phyloP scores from a whole-genome alignment of 2,329 filamentous ascomycete species.

The Cytospora leucostoma region DNA sequence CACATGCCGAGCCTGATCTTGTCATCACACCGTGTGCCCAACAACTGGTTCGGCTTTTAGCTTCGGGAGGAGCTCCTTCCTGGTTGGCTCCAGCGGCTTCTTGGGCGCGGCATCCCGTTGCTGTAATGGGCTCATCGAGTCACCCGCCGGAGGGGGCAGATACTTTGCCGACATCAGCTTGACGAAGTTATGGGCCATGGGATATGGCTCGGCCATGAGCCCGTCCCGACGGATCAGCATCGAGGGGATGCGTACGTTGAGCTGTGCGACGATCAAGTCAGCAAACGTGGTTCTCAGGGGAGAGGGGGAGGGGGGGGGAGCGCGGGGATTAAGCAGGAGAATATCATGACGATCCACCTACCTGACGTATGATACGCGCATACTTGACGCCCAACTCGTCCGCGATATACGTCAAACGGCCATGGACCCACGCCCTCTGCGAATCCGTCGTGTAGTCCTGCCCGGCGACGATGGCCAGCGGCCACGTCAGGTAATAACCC shows the following conservation, averaged over 20 bases:
- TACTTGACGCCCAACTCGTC: slow-evolving; percentile 60
- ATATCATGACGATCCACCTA: slow-evolving; percentile 31
- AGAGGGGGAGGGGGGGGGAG: slow-evolving; percentile 2
- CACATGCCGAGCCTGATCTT: slow-evolving; percentile 41
- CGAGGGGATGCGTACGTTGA: slow-evolving; percentile 60
- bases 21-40: slow-evolving; percentile 39
- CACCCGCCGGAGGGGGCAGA: slow-evolving; percentile 39
- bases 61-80: slow-evolving; percentile 45
- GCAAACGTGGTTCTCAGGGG: neutral
- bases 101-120: slow-evolving; percentile 51
- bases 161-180: slow-evolving; percentile 46
- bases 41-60: slow-evolving; percentile 41
- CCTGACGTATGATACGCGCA: slow-evolving; percentile 56
- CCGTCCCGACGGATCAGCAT: slow-evolving; percentile 62
- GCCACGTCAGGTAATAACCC: slow-evolving; percentile 62
- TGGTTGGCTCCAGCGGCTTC: slow-evolving; percentile 46
- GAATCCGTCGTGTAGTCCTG: slow-evolving; percentile 62
- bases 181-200: slow-evolving; percentile 46
- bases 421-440: slow-evolving; percentile 57
- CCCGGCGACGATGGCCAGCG: slow-evolving; percentile 53
- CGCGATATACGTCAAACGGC: slow-evolving; percentile 56
- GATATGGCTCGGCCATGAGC: slow-evolving; percentile 48
- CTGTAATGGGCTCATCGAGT: slow-evolving; percentile 47
- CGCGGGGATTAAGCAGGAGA: too few relatives aligned
- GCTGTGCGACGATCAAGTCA: slow-evolving; percentile 38